Evolutionary conservation across 2,329 filamentous ascomycete genomes (phyloP), one percentile per base, ranked within the genome.

Genomic region (Dothideomycetidae sp.): DNA sequence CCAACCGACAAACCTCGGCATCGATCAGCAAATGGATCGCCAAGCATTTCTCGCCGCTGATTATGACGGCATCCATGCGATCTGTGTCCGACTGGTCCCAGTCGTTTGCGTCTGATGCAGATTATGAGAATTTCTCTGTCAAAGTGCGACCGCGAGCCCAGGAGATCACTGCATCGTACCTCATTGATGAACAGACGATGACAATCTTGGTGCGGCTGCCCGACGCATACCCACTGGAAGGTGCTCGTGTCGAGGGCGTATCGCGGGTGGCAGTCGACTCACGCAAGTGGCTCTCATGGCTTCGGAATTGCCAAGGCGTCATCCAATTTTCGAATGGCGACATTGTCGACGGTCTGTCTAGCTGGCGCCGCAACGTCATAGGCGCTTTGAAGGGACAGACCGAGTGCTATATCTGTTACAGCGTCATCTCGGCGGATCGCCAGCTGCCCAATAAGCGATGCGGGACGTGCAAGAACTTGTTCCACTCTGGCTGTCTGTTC

Each of bases 381-480:
- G 83, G 84, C 1, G 82, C 83, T 3, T 69, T 98, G 46, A 90
- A 93, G 62, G 90, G 86, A 23, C 86, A 96, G 59, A 81, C 73
- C 13, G 90, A 98, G 58, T 98, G 90, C 54, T 84, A 90, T 7
- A 96, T 96, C 54, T 96, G 88, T 65, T 96, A 96, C 63, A 85
- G 78, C 42, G 85, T 98, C 53, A 83, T 98, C 45, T 83, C 83
- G 12, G 75, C 73, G 5, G 86, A 94, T 56, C 82, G 82, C 65
- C 80, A 81, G 58, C 74, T 93, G 56, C 90, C 90, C 0, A 88
- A 90, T 56, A 96, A 96, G 68, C 70, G 74, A 38, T 98, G 90
- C 57, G 68, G 71, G 32, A 96, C 88, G 1, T 98, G 90, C 68
- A 88, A 85, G 66, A 88, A 98, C 59, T 64, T 81, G 37, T 98